Conservation (phyloP, 2,329 filamentous ascomycete species). For the Stagonosporopsis rhizophila region DNA sequence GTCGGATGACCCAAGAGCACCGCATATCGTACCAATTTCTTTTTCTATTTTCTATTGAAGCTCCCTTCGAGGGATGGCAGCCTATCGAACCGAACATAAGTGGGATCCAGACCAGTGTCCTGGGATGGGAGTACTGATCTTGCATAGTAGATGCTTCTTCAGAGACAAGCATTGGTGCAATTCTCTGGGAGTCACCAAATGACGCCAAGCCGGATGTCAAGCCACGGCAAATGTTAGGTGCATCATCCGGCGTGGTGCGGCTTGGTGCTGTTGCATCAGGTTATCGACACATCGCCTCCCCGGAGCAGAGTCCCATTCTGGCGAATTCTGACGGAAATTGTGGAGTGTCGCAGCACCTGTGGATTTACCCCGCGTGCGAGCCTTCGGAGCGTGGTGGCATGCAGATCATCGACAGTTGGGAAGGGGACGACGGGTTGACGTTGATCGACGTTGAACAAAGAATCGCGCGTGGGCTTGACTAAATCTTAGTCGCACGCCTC, state of each 20-base stretch:
- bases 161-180: slow-evolving; percentile 12
- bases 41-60: background rate
- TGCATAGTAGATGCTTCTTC: slow-evolving; percentile 12
- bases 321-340: slow-evolving; percentile 15
- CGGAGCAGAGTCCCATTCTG: slow-evolving; percentile 21
- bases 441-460: slow-evolving; percentile 20
- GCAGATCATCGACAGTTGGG: slow-evolving; percentile 10
- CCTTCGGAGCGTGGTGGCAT: slow-evolving; percentile 14
- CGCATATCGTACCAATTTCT: background rate
- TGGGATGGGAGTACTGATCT: background rate
- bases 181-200: background rate
- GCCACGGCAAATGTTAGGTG: slow-evolving; percentile 15
- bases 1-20: background rate
- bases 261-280: slow-evolving; percentile 18
- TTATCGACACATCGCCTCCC: slow-evolving; percentile 9
- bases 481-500: slow-evolving; percentile 8
- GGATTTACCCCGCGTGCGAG: slow-evolving; percentile 24
- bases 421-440: background rate
- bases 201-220: slow-evolving; percentile 16
- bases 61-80: background rate
- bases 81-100: background rate
- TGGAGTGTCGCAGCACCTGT: slow-evolving; percentile 16
- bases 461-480: slow-evolving; percentile 10
- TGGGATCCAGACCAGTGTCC: background rate
- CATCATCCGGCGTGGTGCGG: slow-evolving; percentile 19